phyloP scores from a whole-genome alignment of 2,329 filamentous ascomycete species.

The Hypoxylon sp. region DNA sequence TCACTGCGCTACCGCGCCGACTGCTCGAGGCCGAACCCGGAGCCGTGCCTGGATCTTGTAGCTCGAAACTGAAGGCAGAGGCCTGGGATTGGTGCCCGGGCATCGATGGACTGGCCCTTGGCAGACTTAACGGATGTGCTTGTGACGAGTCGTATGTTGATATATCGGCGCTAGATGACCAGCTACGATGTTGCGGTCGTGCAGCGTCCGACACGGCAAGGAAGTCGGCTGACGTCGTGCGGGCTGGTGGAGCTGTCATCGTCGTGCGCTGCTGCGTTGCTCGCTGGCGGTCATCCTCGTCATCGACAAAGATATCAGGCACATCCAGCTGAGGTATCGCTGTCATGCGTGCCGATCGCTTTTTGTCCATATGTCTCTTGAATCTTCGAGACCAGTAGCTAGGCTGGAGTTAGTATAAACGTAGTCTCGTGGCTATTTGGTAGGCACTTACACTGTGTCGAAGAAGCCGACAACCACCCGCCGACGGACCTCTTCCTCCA shows the following conservation, averaged over 20 bases:
- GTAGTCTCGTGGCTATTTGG: neutral
- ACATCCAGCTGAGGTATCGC: slow-evolving; percentile 80
- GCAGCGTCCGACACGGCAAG: slow-evolving; percentile 49
- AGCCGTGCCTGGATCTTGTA: slow-evolving; percentile 55
- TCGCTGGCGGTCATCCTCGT: slow-evolving; percentile 64
- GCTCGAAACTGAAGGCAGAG: slow-evolving; percentile 66
- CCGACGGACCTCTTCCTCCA: slow-evolving; percentile 92
- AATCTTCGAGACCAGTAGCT: slow-evolving; percentile 86
- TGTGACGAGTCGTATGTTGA: slow-evolving; percentile 53
- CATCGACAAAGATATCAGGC: slow-evolving; percentile 89
- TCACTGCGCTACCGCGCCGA: slow-evolving; percentile 73
- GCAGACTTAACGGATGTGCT: slow-evolving; percentile 62
- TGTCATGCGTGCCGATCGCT: slow-evolving; percentile 78
- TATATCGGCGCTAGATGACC: slow-evolving; percentile 55
- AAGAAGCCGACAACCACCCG: slow-evolving; percentile 95
- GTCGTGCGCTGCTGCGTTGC: slow-evolving; percentile 42
- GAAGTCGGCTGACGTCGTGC: slow-evolving; percentile 43
- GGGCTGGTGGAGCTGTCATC: slow-evolving; percentile 38
- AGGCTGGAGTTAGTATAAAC: slow-evolving; percentile 33
- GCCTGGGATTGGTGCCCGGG: slow-evolving; percentile 54
- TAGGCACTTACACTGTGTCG: slow-evolving; percentile 74
- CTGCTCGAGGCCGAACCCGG: slow-evolving; percentile 54
- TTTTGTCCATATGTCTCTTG: slow-evolving; percentile 75
- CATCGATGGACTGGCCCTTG: slow-evolving; percentile 55
- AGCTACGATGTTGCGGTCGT: slow-evolving; percentile 51